Evolutionary conservation across 2,329 filamentous ascomycete genomes (phyloP), one percentile per base, ranked within the genome.

Genomic region (Uncinocarpus reesii): DNA sequence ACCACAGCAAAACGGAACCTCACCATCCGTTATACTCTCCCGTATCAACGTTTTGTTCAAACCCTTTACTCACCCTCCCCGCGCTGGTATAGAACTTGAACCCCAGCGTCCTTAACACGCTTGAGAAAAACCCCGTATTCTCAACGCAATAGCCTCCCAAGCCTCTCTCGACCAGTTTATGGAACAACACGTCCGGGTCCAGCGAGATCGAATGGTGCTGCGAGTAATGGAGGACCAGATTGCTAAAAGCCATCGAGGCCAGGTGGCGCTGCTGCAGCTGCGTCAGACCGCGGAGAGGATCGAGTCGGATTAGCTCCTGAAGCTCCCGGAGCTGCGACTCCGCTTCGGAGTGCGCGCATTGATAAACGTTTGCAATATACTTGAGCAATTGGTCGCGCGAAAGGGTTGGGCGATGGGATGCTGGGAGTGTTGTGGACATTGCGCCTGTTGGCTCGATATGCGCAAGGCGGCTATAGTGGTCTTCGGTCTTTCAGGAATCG

Each of bases 131-230:
- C 2, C 63, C 61, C 38, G 78, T 78, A 53, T 73, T 77, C 60
- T 80, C 77, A 75, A 80, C 78, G 57, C 77, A 80, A 52, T 79
- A 79, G 1, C 78, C 78, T 21, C 78, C 77, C 26, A 75, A 60
- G 4, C 68, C 67, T 40, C 71, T 61, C 38, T 61, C 65, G 1
- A 74, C 70, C 28, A 80, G 66, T 57, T 80, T 80, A 35, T 70
- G 63, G 58, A 70, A 80, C 5, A 80, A 58, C 2, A 63, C 61
- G 18, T 73, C 60, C 1, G 72, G 66, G 42, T 78, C 66, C 32
- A 78, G 61, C 1, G 70, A 70, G 21, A 79, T 67, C 8, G 59
- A 62, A 32, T 69, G 71, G 51, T 71, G 64, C n/a, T 64, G 62
- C 1, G 71, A 72, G 56, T 76, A 76, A 56, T 80, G 78, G 35